A percentile compares a stretch with the other conserved stretches of the same genome.
These are phyloP conservation scores for Aspergillus latus DNA, from an alignment of 2,329 filamentous ascomycete genomes.

Conservation along the genomic window DNA sequence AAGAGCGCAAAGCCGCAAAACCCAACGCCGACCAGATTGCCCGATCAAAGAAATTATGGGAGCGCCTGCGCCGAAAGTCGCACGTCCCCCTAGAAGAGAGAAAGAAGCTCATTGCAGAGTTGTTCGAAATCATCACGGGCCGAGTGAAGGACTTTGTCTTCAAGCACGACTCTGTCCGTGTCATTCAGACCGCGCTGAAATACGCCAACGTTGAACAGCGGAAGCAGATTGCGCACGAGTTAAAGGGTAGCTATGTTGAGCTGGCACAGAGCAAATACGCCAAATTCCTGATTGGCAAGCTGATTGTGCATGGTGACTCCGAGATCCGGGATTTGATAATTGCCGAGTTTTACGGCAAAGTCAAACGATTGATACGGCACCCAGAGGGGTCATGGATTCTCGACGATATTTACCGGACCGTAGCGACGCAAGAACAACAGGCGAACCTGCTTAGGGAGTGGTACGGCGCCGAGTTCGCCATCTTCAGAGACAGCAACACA, in stretches of 20 bases:
- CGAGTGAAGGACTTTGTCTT: conserved; percentile 93
- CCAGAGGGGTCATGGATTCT: conserved; percentile 96
- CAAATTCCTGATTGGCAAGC: conserved; percentile 94
- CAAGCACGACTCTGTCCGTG: conserved; percentile 96
- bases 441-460: conserved; percentile 83
- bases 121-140: conserved; percentile 88
- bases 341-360: conserved; percentile 90
- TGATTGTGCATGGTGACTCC: conserved; percentile 86
- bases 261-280: conserved; percentile 94
- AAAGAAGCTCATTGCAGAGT: conserved; percentile 79
- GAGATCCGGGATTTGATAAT: conserved; percentile 87
- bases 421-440: conserved; percentile 84
- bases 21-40: conserved; percentile 87
- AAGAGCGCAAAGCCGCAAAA: conserved; percentile 88
- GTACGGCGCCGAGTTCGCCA: conserved; percentile 90
- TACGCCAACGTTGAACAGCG: conserved; percentile 84
- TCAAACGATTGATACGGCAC: conserved; percentile 91
- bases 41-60: conserved; percentile 95
- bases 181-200: conserved; percentile 95
- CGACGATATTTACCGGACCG: conserved; percentile 90
- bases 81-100: conserved; percentile 89
- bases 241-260: conserved; percentile 78
- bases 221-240: conserved; percentile 80
- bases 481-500: conserved; percentile 64
- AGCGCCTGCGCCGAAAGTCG: conserved; percentile 86